Evolutionary conservation across 495 filamentous ascomycete genomes (phyloP).

Genomic region (Aspergillus hancockii): DNA sequence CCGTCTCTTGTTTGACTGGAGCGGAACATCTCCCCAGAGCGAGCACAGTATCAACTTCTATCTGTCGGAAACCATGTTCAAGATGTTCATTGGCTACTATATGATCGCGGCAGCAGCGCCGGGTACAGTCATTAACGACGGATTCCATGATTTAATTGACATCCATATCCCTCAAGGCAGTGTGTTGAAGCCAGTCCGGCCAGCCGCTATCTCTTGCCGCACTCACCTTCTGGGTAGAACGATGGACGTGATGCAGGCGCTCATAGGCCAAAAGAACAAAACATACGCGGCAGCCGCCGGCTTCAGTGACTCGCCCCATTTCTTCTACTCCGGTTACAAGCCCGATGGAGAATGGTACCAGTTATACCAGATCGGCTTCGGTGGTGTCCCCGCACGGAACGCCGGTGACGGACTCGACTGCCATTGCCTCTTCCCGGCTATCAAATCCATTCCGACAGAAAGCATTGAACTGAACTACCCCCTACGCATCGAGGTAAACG

Average conservation of each 20-base stretch:
- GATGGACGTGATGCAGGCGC: conserved; percentile 50
- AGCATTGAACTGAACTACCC: conserved; percentile 53
- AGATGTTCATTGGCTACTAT: conserved; percentile 54
- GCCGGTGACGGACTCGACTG: conserved; percentile 53
- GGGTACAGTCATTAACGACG: conserved; percentile 46
- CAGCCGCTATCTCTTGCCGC: conserved; percentile 49
- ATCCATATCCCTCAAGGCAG: conserved; percentile 46
- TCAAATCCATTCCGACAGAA: conserved; percentile 54
- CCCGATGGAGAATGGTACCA: conserved; percentile 52
- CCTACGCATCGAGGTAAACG: conserved; percentile 49
- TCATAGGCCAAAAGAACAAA: conserved; percentile 48
- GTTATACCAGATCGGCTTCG: conserved; percentile 54
- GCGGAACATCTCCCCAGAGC: conserved; percentile 48
- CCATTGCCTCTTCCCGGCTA: conserved; percentile 53
- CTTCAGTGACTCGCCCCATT: conserved; percentile 52
- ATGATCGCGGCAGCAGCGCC: conserved; percentile 49
- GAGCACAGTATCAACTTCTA: conserved; percentile 53
- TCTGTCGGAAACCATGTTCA: conserved; percentile 53
- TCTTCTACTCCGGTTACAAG: conserved; percentile 54
- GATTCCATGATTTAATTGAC: conserved; percentile 52
- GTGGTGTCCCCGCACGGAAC: conserved; percentile 49
- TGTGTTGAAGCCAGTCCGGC: conserved; percentile 49
- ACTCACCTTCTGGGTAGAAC: conserved; percentile 49
- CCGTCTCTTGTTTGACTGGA: conserved; percentile 47
- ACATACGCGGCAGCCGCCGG: conserved; percentile 50